Evolutionary conservation across 2,329 filamentous ascomycete species (phyloP), one percentile per base, ranked within the genome.

Genomic region (Epichloe bromicola): DNA sequence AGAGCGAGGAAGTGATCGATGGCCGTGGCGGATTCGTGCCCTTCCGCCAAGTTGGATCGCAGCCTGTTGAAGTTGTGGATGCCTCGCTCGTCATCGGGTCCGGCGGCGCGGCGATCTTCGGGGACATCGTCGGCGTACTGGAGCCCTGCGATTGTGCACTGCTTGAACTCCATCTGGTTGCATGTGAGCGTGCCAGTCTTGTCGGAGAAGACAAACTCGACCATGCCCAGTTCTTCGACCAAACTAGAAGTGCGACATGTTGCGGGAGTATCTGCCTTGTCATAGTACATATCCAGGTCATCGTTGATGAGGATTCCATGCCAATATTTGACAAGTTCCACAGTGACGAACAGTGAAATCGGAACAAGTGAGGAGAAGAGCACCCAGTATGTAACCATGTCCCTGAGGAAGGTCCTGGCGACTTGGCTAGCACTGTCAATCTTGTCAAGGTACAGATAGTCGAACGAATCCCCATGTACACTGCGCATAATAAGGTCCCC

Each of bases 371-470:
- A 91, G 3, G 91, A 97, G 69, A 96, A 98, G 37, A 98, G 70
- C 34, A 98, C 91, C 91, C 93, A 98, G 67, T 97, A 97, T 2
- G 94, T 98, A 62, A 96, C 86, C 63, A 98, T 86, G 68, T 98
- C 93, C 60, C 85, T 84, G 67, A 94, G 86, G 66, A 98, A 96
- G 55, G 89, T 88, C 58, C 80, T 77, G 17, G 82, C 84, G n/a
- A 83, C 70, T 23, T 66, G 60, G 33, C 64, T 63, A 4, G 73
- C 74, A 11, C 67, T 75, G 59, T 80, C 78, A 55, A 83, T 79
- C 34, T 69, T 63, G 52, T 76, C 75, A 55, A 94, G 78, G 49
- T 79, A 67, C 15, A 98, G 76, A 65, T 97, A 98, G 14, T 70
- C 67, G 34, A 96, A 76, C 41, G 83, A 77, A 7, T 73, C 60